phyloP scores from a whole-genome alignment of 495 filamentous ascomycete genomes.

The Niebla homalea region DNA sequence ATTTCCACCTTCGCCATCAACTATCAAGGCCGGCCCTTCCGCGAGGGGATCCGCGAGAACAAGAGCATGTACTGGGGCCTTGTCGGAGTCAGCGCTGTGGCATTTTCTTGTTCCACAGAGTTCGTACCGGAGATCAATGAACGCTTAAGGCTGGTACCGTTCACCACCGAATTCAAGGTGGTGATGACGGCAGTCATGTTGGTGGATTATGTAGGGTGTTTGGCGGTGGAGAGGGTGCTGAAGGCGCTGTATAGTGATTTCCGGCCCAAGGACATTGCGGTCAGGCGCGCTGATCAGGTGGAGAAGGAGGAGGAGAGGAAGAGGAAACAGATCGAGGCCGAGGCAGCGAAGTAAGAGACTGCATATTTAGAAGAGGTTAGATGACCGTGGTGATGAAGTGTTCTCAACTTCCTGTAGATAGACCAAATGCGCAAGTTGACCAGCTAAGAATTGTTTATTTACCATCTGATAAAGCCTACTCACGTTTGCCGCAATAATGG shows the following conservation, averaged over 20 bases:
- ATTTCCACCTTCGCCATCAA: slow-evolving; percentile 99
- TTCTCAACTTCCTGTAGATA: too few species aligned
- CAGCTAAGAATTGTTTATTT: too few species aligned
- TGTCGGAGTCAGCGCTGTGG: slow-evolving; percentile 71
- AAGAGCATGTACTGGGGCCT: slow-evolving; percentile 97
- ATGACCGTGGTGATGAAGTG: background rate
- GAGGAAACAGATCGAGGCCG: slow-evolving; percentile 39
- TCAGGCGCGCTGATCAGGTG: slow-evolving; percentile 77
- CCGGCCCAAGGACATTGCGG: slow-evolving; percentile 85
- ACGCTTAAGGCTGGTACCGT: slow-evolving; percentile 86
- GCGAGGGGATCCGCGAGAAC: slow-evolving; percentile 90
- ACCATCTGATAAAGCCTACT: too few species aligned
- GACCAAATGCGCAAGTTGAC: too few species aligned
- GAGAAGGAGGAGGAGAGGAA: slow-evolving; percentile 56
- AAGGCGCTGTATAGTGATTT: slow-evolving; percentile 86
- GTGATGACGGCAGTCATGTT: slow-evolving; percentile 78
- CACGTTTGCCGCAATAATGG: too few species aligned
- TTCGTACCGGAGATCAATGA: slow-evolving; percentile 92
- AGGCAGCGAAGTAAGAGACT: background rate
- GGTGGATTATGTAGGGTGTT: slow-evolving; percentile 81
- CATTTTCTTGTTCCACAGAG: slow-evolving; percentile 93
- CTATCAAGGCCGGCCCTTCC: slow-evolving; percentile 97
- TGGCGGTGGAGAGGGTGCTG: slow-evolving; percentile 72
- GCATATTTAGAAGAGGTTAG: background rate
- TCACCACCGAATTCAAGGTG: slow-evolving; percentile 76